Evolutionary conservation across 1,284 basidiomycete species (phyloP).

Genomic region (Cryptococcus sp.): DNA sequence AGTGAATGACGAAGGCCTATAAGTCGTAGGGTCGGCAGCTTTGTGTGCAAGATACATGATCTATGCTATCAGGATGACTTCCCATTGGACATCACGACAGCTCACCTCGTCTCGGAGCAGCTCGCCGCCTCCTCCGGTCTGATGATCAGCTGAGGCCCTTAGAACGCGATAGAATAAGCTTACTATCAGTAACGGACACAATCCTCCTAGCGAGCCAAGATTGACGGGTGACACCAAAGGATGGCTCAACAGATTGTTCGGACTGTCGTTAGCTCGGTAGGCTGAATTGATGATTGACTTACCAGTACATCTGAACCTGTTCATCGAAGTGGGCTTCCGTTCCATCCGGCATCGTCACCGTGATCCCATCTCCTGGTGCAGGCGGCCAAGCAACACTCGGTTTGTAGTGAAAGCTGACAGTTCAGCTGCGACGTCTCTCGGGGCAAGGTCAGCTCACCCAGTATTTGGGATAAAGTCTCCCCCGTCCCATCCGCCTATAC

Average conservation of each 20-base stretch:
- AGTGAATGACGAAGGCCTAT: slow-evolving; percentile 42
- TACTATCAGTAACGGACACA: slow-evolving; percentile 52
- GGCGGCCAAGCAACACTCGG: slow-evolving; percentile 48
- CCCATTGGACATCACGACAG: background rate
- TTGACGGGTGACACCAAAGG: slow-evolving; percentile 53
- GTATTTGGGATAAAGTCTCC: slow-evolving; percentile 43
- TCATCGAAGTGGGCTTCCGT: slow-evolving; percentile 35
- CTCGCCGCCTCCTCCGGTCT: slow-evolving; percentile 50
- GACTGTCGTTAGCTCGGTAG: slow-evolving; percentile 20
- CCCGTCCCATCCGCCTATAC: slow-evolving; percentile 53
- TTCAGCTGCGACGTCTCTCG: background rate
- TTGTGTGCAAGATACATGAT: slow-evolving; percentile 52
- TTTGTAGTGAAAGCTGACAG: slow-evolving; percentile 44
- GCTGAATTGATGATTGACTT: slow-evolving; percentile 2
- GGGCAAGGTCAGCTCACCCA: slow-evolving; percentile 21
- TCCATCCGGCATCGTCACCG: slow-evolving; percentile 32
- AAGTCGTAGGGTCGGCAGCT: slow-evolving; percentile 48
- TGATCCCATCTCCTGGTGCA: slow-evolving; percentile 36
- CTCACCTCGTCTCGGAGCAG: slow-evolving; percentile 45
- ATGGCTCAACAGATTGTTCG: slow-evolving; percentile 51
- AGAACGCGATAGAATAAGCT: slow-evolving; percentile 4
- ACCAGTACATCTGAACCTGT: slow-evolving; percentile 54
- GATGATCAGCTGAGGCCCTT: background rate
- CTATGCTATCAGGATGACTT: slow-evolving; percentile 24
- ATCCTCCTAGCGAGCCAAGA: slow-evolving; percentile 51